Base-by-base conservation (phyloP, 2,329 filamentous ascomycete genomes). In the Calcarisporium arbuscula region DNA sequence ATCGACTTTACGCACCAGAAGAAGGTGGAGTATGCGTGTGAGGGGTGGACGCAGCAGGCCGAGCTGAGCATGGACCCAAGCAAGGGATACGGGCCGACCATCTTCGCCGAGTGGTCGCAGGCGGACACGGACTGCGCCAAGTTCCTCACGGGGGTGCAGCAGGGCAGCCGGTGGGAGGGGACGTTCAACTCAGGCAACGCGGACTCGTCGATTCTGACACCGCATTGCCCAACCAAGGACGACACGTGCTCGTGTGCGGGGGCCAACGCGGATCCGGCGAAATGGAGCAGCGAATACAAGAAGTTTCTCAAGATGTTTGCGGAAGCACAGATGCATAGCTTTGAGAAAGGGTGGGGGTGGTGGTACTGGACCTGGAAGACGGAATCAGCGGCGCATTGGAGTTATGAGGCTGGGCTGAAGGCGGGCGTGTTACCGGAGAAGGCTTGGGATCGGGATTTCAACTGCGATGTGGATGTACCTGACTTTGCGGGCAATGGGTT, bases 351-450 rank as follows among this genome's bases (percentile, higher is more conserved):
- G 6, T 92, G 85, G 82, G 92, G 92, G 31, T 98, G 92, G 92
- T 95, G 94, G 65, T 98, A 98, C 64, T 98, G 92, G 92, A 96
- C 89, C 21, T 94, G 92, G 90, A 77, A 88, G 62, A 95, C 90
- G 19, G 90, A 96, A 67, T 71, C 63, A 45, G 80, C 84, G 31
- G 70, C 80, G 40, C 87, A 95, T 63, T 98, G 92, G 92, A 95
- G 88, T 57, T 95, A 92, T 66, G 80, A 89, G 60, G 70, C 79
- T 44, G 89, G 87, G 0, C 66, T 89, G 43, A 72, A 72, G 34
- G 83, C 83, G 2, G 86, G 86, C 1, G 86, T 90, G 30, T 59
- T 98, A 62, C 92, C 92, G 3, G 57, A 65, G 25, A 82, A 85
- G 64, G 82, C 85, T 1, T 87, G 82, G 53, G 63, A 77, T 16